These are phyloP conservation scores for Tolypocladium tundrense DNA, from an alignment of 2,329 filamentous ascomycete genomes.

Conservation along the genomic window DNA sequence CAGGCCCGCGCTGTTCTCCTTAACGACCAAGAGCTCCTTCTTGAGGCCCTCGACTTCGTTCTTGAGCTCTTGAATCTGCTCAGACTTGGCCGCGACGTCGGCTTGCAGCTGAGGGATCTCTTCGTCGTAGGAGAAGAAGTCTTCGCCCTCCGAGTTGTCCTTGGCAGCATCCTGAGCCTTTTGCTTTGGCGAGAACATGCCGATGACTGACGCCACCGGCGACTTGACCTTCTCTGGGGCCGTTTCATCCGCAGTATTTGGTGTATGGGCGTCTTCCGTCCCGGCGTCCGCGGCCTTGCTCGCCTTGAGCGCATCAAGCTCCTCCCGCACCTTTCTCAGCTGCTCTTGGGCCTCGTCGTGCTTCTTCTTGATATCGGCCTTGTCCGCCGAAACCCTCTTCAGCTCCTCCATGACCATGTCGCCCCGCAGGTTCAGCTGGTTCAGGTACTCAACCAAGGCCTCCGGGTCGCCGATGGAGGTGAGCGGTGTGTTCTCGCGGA, in stretches of 20 bases:
- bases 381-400: conserved; percentile 74
- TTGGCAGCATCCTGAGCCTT: conserved; percentile 23
- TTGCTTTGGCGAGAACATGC: conserved; percentile 39
- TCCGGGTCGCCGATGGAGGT: conserved; percentile 79
- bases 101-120: conserved; percentile 75
- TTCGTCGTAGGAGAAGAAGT: conserved; percentile 87
- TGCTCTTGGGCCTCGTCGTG: conserved; percentile 58
- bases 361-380: conserved; percentile 70
- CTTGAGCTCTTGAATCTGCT: conserved; percentile 62
- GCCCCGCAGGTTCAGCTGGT: conserved; percentile 72
- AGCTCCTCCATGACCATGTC: conserved; percentile 94
- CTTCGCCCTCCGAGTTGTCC: conserved; percentile 37
- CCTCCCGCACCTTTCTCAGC: conserved; percentile 49
- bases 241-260: conserved; percentile 11
- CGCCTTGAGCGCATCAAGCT: conserved; percentile 43
- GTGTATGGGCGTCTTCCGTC: conserved; percentile 22
- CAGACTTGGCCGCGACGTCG: conserved; percentile 59
- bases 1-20: conserved; percentile 60
- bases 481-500: conserved; percentile 87
- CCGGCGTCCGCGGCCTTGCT: conserved; percentile 15
- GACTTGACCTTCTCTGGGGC: conserved; percentile 28
- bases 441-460: conserved; percentile 80
- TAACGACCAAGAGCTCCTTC: conserved; percentile 58
- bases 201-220: conserved; percentile 35
- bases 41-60: conserved; percentile 58